Conservation (phyloP, 257 asterid genomes). For the Solanum ahanhuiri region DNA sequence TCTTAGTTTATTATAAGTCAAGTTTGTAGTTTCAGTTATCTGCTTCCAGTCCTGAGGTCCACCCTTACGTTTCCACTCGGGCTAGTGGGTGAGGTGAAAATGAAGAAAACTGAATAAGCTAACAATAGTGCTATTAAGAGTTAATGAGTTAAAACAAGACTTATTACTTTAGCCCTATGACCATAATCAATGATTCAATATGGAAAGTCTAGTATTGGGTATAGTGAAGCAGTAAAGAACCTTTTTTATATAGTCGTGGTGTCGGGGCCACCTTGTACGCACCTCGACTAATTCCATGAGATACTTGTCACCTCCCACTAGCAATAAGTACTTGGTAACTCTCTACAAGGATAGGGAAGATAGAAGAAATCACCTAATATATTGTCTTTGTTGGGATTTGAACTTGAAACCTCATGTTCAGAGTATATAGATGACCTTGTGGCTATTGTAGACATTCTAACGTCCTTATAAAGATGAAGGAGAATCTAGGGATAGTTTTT, state of each 20-base stretch:
- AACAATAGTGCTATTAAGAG: not conserved
- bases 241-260: not conserved
- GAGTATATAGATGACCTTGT: too few species aligned
- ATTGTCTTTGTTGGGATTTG: not conserved
- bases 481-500: too few species aligned
- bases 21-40: not conserved
- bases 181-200: not conserved
- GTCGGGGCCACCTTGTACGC: not conserved
- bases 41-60: not conserved
- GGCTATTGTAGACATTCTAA: too few species aligned
- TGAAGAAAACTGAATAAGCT: not conserved
- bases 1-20: not conserved
- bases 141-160: not conserved
- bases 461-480: too few species aligned
- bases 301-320: not conserved
- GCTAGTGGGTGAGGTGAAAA: not conserved
- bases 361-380: not conserved
- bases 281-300: too few species aligned
- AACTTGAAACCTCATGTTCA: not conserved
- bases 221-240: not conserved
- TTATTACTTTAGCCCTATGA: not conserved
- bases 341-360: not conserved
- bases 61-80: not conserved
- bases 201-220: not conserved
- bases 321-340: not conserved